A percentile compares a stretch with the other conserved stretches of the same genome.
Evolutionary conservation across 352 stramenopile genomes (phyloP).

Genomic region (Phytophthora pisi): DNA sequence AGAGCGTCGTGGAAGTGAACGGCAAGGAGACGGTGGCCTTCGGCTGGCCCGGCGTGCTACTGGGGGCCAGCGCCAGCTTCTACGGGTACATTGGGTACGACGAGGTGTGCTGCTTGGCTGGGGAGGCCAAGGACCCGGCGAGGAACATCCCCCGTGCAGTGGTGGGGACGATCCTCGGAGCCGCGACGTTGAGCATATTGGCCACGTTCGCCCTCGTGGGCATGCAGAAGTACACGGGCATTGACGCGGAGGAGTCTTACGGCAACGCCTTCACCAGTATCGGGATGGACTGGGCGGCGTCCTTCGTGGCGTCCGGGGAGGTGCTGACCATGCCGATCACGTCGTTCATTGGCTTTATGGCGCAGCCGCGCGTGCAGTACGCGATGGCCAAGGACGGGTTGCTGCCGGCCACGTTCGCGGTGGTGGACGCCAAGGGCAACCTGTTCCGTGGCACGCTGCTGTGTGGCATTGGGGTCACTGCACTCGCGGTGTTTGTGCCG

Average conservation of each 20-base stretch:
- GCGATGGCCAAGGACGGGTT: slow-evolving; percentile 95
- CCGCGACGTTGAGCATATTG: slow-evolving; percentile 81
- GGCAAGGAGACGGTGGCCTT: slow-evolving; percentile 49
- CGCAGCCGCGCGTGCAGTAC: slow-evolving; percentile 91
- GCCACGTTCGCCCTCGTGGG: slow-evolving; percentile 93
- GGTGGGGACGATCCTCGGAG: slow-evolving; percentile 88
- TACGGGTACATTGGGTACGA: slow-evolving; percentile 98
- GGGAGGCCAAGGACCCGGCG: slow-evolving; percentile 86
- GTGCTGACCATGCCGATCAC: slow-evolving; percentile 95
- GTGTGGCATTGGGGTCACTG: slow-evolving; percentile 51
- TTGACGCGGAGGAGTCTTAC: slow-evolving; percentile 75
- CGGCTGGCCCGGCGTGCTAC: slow-evolving; percentile 82
- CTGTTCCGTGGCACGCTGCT: slow-evolving; percentile 74
- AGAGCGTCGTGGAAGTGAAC: slow-evolving; percentile 26
- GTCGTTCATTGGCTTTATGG: slow-evolving; percentile 95
- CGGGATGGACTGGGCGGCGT: slow-evolving; percentile 70
- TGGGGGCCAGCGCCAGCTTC: slow-evolving; percentile 93
- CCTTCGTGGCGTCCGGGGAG: slow-evolving; percentile 91
- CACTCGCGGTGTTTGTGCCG: slow-evolving; percentile 77
- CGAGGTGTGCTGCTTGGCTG: slow-evolving; percentile 95
- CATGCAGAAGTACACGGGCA: slow-evolving; percentile 90
- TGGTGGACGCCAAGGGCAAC: slow-evolving; percentile 72
- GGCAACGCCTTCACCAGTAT: slow-evolving; percentile 76
- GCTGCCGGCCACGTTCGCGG: slow-evolving; percentile 85
- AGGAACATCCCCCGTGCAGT: slow-evolving; percentile 90